These are phyloP conservation scores for Phyllosticta citribraziliensis DNA, from an alignment of 2,329 filamentous ascomycete genomes.

Conservation along the genomic window DNA sequence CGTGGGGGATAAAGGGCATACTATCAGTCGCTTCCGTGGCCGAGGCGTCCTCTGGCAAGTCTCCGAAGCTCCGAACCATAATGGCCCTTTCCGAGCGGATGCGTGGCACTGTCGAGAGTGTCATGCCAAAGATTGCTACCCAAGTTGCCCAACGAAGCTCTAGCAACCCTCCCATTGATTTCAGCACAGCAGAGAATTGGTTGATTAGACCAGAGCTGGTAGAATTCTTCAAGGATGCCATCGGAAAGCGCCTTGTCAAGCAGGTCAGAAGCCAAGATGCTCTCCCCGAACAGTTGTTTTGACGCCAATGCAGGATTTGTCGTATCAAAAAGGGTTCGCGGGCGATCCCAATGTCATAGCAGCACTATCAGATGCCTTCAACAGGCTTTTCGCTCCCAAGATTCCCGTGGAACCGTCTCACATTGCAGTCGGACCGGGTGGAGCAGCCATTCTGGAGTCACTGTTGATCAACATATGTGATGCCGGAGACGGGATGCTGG, in stretches of 20 bases:
- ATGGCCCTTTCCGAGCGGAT: no score
- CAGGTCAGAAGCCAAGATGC: neutral
- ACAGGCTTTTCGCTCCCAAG: constrained; percentile 20
- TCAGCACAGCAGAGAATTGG: constrained; percentile 18
- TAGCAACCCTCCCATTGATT: constrained; percentile 11
- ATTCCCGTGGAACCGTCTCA: constrained; percentile 15
- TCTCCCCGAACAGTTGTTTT: neutral
- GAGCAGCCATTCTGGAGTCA: constrained; percentile 16
- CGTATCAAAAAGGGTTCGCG: constrained; percentile 14
- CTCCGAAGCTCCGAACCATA: no score
- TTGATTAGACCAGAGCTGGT: constrained; percentile 15
- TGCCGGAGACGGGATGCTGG: constrained; percentile 22
- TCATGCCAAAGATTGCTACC: constrained; percentile 15
- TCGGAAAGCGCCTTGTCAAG: constrained; percentile 7
- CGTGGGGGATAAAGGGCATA: no score
- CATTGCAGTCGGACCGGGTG: constrained; percentile 16
- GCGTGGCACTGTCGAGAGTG: constrained; percentile 7
- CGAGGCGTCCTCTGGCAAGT: no score
- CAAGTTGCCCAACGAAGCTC: constrained; percentile 9
- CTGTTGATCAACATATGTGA: constrained; percentile 27
- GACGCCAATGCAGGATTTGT: constrained; percentile 11
- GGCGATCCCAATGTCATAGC: constrained; percentile 16
- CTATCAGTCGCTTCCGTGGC: no score
- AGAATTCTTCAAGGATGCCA: constrained; percentile 12
- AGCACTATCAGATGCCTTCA: constrained; percentile 17